A percentile compares a stretch with the other conserved stretches of the same genome.
These are phyloP conservation scores for Phytophthora cactorum DNA, from an alignment of 352 stramenopile genomes.

Conservation along the genomic window DNA sequence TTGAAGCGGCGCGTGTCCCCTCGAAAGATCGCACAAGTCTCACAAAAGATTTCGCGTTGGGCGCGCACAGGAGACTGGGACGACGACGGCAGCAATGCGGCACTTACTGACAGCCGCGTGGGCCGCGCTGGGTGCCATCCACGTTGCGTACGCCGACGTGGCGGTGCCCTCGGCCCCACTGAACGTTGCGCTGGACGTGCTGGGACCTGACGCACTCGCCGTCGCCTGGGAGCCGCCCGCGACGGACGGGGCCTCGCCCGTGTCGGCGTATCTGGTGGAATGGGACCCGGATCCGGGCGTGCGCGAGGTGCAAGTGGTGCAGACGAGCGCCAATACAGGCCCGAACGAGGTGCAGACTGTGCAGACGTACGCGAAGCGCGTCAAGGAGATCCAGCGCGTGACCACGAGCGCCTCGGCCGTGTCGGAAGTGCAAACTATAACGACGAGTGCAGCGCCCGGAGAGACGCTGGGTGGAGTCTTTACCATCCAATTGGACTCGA, in stretches of 20 bases:
- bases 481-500: conserved; percentile 93
- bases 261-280: conserved; percentile 88
- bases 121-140: conserved; percentile 8
- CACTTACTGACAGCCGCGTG: conserved; percentile 7
- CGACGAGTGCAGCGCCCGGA: conserved; percentile 80
- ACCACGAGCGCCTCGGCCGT: conserved; percentile 68
- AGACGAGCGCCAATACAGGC: conserved; percentile 80
- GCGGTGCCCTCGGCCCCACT: conserved; percentile 55
- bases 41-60: conserved; percentile 13
- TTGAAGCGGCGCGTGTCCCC: conserved; percentile 4
- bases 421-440: conserved; percentile 86
- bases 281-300: conserved; percentile 92
- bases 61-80: not conserved
- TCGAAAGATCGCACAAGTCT: conserved; percentile 9
- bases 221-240: conserved; percentile 79
- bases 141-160: conserved; percentile 16
- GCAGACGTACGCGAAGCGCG: conserved; percentile 78
- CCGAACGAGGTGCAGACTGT: conserved; percentile 95
- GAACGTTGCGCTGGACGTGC: conserved; percentile 66
- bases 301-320: conserved; percentile 90
- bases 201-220: conserved; percentile 75
- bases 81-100: conserved; percentile 12
- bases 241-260: conserved; percentile 72
- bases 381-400: conserved; percentile 92
- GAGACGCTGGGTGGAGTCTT: conserved; percentile 90